These are phyloP conservation scores for Talaromyces ruber DNA, from an alignment of 495 filamentous ascomycete species.

Conservation along the genomic window DNA sequence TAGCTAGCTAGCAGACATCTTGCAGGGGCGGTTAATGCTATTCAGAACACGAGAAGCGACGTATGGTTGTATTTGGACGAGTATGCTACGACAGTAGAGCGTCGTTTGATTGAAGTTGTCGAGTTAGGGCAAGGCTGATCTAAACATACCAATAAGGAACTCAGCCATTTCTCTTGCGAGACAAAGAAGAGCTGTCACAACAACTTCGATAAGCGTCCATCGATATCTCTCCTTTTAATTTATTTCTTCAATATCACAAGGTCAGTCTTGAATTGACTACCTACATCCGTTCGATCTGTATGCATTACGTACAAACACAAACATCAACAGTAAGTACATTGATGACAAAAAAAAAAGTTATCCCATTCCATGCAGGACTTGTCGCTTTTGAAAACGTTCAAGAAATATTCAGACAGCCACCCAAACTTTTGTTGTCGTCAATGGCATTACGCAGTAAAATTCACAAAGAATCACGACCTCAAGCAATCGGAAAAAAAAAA, in stretches of 20 bases:
- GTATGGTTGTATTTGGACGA: neutral
- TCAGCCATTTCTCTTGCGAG: neutral
- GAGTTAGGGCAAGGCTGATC: neutral
- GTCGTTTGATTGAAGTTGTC: neutral
- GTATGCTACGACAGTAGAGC: neutral
- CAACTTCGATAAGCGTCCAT: neutral
- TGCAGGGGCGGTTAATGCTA: neutral
- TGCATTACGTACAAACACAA: neutral
- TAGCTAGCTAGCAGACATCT: neutral
- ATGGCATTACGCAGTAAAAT: neutral
- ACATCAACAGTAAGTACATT: neutral
- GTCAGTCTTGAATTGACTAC: neutral
- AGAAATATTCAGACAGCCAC: slow-evolving; percentile 9
- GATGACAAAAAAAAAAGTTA: neutral
- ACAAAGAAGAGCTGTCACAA: neutral
- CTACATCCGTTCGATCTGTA: neutral
- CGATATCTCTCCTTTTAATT: neutral
- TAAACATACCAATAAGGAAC: neutral
- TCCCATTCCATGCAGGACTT: neutral
- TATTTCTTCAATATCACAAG: neutral
- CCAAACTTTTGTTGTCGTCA: slow-evolving; percentile 8
- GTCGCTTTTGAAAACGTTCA: neutral
- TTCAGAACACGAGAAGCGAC: neutral
- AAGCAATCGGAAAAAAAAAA: neutral
- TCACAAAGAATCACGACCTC: neutral